A percentile compares a stretch with the other conserved stretches of the same genome.
phyloP scores from a whole-genome alignment of 2,329 filamentous ascomycete species.

The Fusarium sp. region DNA sequence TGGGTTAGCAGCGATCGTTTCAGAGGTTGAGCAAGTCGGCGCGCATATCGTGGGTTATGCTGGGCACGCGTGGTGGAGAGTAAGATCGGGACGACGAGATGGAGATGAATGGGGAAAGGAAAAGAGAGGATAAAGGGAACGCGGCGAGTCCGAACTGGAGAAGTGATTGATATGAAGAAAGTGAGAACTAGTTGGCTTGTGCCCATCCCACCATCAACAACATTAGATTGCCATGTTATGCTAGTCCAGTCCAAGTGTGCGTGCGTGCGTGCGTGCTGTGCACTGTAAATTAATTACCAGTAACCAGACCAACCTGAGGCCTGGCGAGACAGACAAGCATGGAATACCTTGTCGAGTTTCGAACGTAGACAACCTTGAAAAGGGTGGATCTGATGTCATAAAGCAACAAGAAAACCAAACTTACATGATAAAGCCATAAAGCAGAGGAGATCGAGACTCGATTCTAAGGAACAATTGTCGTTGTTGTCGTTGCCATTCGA shows the following conservation, averaged over 20 bases:
- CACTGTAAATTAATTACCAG: conserved; percentile 24
- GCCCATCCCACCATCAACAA: conserved; percentile 30
- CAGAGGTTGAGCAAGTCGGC: conserved; percentile 7
- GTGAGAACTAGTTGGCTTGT: conserved; percentile 22
- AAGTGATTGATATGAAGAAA: conserved; percentile 12
- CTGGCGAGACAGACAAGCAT: conserved; percentile 19
- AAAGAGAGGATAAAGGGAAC: conserved; percentile 3
- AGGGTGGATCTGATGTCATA: conserved; percentile 30
- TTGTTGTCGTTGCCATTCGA: conserved; percentile 3
- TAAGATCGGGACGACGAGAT: not conserved
- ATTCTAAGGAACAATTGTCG: not conserved
- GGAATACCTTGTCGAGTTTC: conserved; percentile 18
- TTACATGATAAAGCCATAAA: conserved; percentile 37
- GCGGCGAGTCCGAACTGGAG: conserved; percentile 20
- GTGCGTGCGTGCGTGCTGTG: not conserved
- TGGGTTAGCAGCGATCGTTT: conserved; percentile 36
- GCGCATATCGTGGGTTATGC: conserved; percentile 26
- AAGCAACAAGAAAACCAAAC: conserved; percentile 6
- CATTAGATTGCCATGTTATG: conserved; percentile 38
- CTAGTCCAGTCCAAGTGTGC: conserved; percentile 8
- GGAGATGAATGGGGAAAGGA: not conserved
- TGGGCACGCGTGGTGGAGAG: conserved; percentile 2
- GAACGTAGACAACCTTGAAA: conserved; percentile 1
- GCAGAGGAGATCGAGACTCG: not conserved
- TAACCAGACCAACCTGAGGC: conserved; percentile 28